Evolutionary conservation across 225 moss, liverwort and hornwort species (phyloP).

Genomic region (Ulota crispa): DNA sequence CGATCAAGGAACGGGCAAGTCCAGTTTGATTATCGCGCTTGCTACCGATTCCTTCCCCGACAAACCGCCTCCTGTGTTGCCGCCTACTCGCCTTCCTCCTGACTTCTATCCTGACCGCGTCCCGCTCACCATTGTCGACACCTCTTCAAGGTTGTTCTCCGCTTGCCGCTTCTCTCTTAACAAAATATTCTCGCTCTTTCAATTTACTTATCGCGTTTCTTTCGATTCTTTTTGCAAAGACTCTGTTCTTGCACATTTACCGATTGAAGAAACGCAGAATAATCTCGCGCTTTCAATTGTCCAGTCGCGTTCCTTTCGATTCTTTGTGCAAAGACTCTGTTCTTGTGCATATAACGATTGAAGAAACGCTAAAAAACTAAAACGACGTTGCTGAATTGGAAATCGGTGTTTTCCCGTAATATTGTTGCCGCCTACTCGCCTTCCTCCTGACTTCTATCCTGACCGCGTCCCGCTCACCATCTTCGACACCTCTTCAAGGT

Average conservation of each 20-base stretch:
- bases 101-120: slow-evolving; percentile 85
- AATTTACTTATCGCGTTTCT: neutral
- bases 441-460: no score
- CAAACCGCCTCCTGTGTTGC: slow-evolving; percentile 74
- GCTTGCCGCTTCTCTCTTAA: neutral
- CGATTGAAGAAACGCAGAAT: neutral
- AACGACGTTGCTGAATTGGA: neutral
- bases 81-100: slow-evolving; percentile 74
- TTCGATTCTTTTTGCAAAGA: neutral
- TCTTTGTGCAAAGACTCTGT: neutral
- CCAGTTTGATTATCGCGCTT: slow-evolving; percentile 82
- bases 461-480: no score
- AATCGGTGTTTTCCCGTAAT: neutral
- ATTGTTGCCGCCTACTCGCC: neutral
- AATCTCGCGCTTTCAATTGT: no score
- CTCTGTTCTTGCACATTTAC: neutral
- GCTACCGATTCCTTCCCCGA: slow-evolving; percentile 90
- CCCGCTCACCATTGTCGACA: slow-evolving; percentile 86
- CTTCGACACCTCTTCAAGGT: no score
- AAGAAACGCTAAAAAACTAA: neutral
- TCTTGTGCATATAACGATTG: neutral
- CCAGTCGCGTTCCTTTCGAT: neutral
- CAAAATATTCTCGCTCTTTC: neutral
- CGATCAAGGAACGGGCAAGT: slow-evolving; percentile 84
- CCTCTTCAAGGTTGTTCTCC: slow-evolving; percentile 69